Base-by-base conservation (phyloP, 1,284 basidiomycete genomes). In the Exobasidium rhododendri region DNA sequence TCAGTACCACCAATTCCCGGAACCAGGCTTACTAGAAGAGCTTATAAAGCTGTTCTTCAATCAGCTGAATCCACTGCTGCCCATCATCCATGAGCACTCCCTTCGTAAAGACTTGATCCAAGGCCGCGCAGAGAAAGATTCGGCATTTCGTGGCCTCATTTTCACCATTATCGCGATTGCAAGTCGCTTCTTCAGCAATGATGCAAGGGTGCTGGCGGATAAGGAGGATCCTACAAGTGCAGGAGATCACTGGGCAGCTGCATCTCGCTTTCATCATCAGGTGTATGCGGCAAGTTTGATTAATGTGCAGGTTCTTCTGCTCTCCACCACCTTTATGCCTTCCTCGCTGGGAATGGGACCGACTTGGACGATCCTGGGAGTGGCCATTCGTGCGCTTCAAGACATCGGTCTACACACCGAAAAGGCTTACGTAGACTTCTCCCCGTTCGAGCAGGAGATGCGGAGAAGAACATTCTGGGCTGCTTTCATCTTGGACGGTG, bases 381-480 rank as follows among this genome's bases (percentile, higher is more conserved):
- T 70, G 5, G 73, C 68, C 2, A 74, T 75, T 29, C 69, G 73
- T 10, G 73, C 65, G 24, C 62, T 75, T 35, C 65, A 66, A 32
- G 73, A 75, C 47, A 75, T 75, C 47, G 73, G 73, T 24, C 65
- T 73, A 46, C 73, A 75, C 40, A 68, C 68, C 54, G 73, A 75
- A 53, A 66, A 70, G 17, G 72, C 73, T 24, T 70, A 74, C 44
- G 50, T 59, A 4, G 70, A 62, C 35, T 70, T 72, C 35, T 63
- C 67, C 26, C 70, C 66, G 4, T 73, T 70, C 58, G 73, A 75
- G 56, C 70, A 71, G 46, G 69, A 75, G 56, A 50, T 70, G 4
- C 65, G 71, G 3, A 58, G 73, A 6, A 10, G 68, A 20, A 65
- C 70, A 20, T 72, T 79, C 61, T 70, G 75, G 74, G 62, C 66